Evolutionary conservation across 1,284 basidiomycete species (phyloP), one percentile per base, ranked within the genome.

Genomic region (Athelia psychrophila): DNA sequence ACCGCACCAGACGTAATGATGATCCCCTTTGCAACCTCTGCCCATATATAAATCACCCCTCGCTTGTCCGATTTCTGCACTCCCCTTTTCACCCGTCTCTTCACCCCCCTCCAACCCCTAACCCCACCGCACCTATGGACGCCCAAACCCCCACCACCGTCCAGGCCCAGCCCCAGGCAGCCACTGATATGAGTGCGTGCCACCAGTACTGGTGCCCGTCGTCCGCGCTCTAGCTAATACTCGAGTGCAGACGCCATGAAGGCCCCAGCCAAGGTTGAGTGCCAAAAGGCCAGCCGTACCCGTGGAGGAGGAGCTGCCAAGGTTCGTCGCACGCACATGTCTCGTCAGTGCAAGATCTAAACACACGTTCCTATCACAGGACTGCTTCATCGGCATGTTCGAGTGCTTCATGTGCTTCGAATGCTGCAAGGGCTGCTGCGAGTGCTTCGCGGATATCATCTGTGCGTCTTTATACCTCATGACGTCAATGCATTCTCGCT

Each of bases 361-460:
- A 45, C 19, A 24, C 47, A 44, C 44, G 20, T 40, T 50, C 15
- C 44, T 42, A 27, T 53, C 25, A 19, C 58, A 80, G 82, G 81
- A 85, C 63, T 86, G 82, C 64, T 79, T 84, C 71, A 54, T 86
- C 18, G 80, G 76, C 27, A 10, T 73, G 36, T n/a, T 84, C 27
- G 81, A 75, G 50, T 84, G 81, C 61, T 86, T 84, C 74, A 52
- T 86, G 19, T 86, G 84, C 68, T 86, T 79, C 63, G 83, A 79
- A 61, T 77, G 76, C 49, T 78, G 73, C 64, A 74, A 77, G 68
- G 75, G 73, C 33, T 78, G 74, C 62, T 78, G 75, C 62, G 76
- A 76, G 8, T 76, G 75, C 55, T 50, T 70, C 49, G 77, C 58
- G 19, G 76, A 77, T 54, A 76, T 78, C 55, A 58, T 79, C 38